Percentiles rank a stretch among this genome's conserved stretches.
phyloP scores from a whole-genome alignment of 345 rosid genomes.

The Nephelium lappaceum region DNA sequence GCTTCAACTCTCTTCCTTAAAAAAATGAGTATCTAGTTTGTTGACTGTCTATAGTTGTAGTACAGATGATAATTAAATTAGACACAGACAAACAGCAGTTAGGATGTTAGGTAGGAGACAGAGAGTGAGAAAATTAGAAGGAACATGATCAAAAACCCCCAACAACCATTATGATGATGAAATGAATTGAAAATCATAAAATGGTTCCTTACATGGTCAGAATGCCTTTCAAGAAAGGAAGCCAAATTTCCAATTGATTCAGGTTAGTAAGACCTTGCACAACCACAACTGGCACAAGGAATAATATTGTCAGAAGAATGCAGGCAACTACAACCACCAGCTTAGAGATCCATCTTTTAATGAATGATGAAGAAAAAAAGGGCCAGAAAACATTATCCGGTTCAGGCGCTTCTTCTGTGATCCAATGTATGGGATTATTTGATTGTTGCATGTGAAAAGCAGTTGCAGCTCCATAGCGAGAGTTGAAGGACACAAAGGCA shows the following conservation, averaged over 20 bases:
- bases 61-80: neutral
- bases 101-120: neutral
- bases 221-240: constrained; percentile 80
- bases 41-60: neutral
- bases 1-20: neutral
- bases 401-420: constrained; percentile 85
- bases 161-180: neutral
- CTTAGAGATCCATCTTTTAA: constrained; percentile 81
- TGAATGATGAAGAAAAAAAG: constrained; percentile 84
- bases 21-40: neutral
- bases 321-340: constrained; percentile 66
- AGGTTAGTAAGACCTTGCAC: constrained; percentile 98
- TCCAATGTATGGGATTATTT: constrained; percentile 82
- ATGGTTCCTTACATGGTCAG: constrained; percentile 62
- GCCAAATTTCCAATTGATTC: constrained; percentile 67
- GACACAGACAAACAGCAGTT: neutral
- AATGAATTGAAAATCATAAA: constrained; percentile 12
- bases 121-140: neutral
- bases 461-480: constrained; percentile 82
- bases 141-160: neutral
- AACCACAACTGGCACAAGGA: constrained; percentile 85
- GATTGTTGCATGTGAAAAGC: constrained; percentile 81
- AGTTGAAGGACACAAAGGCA: constrained; percentile 95
- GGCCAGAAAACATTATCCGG: constrained; percentile 96
- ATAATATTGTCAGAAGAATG: constrained; percentile 74